A percentile compares a stretch with the other conserved stretches of the same genome.
These are phyloP conservation scores for Pterocarpus macrocarpus DNA, from an alignment of 306 rosid genomes.

Conservation along the genomic window DNA sequence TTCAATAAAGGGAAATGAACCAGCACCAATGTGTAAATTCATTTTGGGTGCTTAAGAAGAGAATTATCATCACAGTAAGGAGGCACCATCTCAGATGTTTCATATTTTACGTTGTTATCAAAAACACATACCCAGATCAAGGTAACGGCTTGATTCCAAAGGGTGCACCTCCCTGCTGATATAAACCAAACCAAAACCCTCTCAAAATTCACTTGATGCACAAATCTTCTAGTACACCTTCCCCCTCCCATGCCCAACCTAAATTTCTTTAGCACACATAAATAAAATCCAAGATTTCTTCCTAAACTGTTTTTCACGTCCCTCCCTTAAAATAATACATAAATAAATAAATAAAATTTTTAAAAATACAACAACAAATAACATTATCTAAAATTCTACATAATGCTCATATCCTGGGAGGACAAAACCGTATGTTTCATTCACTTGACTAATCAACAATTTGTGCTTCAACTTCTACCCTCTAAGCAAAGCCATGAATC, in stretches of 20 bases:
- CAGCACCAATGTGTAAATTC: not conserved
- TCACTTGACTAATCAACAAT: slow-evolving; percentile 2
- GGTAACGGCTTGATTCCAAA: slow-evolving; percentile 5
- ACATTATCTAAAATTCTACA: not conserved
- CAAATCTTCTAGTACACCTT: slow-evolving; percentile 1
- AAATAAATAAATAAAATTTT: not conserved
- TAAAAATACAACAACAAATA: not conserved
- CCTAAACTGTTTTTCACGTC: not conserved
- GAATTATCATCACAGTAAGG: not conserved
- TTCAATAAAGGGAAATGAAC: not conserved
- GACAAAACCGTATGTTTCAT: not conserved
- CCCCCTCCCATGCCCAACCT: slow-evolving; percentile 1
- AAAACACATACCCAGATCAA: slow-evolving; percentile 12
- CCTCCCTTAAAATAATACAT: not conserved
- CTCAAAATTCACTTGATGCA: slow-evolving; percentile 17
- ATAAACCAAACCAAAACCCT: slow-evolving; percentile 33
- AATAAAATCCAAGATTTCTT: slow-evolving; percentile 7
- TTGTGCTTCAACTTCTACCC: not conserved
- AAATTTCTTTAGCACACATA: slow-evolving; percentile 18
- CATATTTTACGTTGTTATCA: not conserved
- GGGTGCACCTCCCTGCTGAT: slow-evolving; percentile 14
- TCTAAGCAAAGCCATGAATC: slow-evolving; percentile 11
- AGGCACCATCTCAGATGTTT: not conserved
- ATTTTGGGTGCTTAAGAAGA: slow-evolving; percentile 8
- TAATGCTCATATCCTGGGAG: not conserved